A percentile compares a stretch with the other conserved stretches of the same genome.
Evolutionary conservation across 345 rosid genomes (phyloP).

Genomic region (Eutrema heterophyllum): DNA sequence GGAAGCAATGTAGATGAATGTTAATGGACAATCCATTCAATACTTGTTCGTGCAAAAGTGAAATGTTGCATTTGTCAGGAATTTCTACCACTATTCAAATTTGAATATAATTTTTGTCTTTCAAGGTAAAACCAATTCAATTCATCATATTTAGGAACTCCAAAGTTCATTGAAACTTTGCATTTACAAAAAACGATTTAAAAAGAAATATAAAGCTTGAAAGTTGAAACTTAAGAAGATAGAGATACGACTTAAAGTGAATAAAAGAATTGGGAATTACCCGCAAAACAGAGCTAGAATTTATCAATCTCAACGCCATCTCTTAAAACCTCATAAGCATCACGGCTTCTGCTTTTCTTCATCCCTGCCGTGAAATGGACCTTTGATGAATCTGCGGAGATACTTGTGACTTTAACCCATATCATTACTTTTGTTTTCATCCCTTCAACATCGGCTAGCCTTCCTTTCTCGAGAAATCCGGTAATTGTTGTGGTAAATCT

Average conservation of each 20-base stretch:
- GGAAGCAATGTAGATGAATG: no score
- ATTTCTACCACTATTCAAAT: background rate
- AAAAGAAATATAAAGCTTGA: background rate
- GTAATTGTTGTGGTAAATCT: conserved; percentile 83
- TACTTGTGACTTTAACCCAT: conserved; percentile 83
- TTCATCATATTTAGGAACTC: conserved; percentile 7
- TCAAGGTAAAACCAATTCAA: background rate
- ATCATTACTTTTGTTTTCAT: conserved; percentile 92
- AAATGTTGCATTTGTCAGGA: background rate
- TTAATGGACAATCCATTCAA: no score
- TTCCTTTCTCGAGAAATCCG: conserved; percentile 60
- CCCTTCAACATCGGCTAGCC: conserved; percentile 76
- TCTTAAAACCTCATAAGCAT: conserved; percentile 56
- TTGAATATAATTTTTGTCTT: background rate
- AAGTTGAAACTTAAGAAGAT: background rate
- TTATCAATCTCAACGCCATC: conserved; percentile 62
- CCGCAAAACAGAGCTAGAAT: conserved; percentile 37
- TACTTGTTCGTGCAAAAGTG: no score
- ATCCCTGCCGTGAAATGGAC: conserved; percentile 90
- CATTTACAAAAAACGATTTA: background rate
- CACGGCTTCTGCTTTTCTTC: conserved; percentile 76
- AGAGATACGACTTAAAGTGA: background rate
- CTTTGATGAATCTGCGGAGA: conserved; percentile 77
- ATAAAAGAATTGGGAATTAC: conserved; percentile 13
- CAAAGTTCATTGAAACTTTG: background rate